Evolutionary conservation across 352 stramenopile genomes (phyloP).

Genomic region (Phytophthora fragariae): DNA sequence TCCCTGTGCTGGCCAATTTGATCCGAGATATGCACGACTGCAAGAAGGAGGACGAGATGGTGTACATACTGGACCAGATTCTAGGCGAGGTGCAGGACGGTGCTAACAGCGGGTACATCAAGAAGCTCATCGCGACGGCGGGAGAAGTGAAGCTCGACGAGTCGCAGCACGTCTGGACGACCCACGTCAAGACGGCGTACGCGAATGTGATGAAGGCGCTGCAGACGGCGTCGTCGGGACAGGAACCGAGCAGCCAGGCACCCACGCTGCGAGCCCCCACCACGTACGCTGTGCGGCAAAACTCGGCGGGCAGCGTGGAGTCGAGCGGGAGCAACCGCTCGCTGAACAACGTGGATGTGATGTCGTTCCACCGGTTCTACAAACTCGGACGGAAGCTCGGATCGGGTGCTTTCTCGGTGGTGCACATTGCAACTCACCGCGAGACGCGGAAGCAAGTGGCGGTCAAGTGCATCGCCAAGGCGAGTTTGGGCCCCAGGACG

Average conservation of each 20-base stretch:
- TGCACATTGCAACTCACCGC: conserved; percentile 83
- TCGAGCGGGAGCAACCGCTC: conserved; percentile 42
- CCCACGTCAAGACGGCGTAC: conserved; percentile 78
- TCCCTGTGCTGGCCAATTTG: conserved; percentile 75
- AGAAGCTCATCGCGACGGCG: conserved; percentile 76
- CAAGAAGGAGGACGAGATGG: conserved; percentile 78
- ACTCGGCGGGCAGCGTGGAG: conserved; percentile 53
- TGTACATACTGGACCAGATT: conserved; percentile 87
- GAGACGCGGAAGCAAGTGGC: conserved; percentile 79
- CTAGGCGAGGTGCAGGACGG: conserved; percentile 80
- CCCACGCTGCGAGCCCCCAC: conserved; percentile 39
- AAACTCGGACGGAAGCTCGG: conserved; percentile 89
- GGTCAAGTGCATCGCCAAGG: conserved; percentile 83
- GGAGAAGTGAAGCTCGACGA: conserved; percentile 80
- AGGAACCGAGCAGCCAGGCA: conserved; percentile 38
- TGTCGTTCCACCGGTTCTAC: conserved; percentile 78
- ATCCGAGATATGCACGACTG: conserved; percentile 83
- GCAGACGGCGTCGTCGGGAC: conserved; percentile 45
- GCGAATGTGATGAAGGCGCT: conserved; percentile 83
- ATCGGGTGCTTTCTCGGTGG: conserved; percentile 88
- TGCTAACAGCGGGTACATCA: conserved; percentile 65
- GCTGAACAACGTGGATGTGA: conserved; percentile 35
- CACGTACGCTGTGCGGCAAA: conserved; percentile 45
- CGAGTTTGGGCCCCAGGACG: conserved; percentile 55
- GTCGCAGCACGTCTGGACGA: conserved; percentile 67